Evolutionary conservation across 2,329 filamentous ascomycete genomes (phyloP), one percentile per base, ranked within the genome.

Genomic region (Xylaria polymorpha): DNA sequence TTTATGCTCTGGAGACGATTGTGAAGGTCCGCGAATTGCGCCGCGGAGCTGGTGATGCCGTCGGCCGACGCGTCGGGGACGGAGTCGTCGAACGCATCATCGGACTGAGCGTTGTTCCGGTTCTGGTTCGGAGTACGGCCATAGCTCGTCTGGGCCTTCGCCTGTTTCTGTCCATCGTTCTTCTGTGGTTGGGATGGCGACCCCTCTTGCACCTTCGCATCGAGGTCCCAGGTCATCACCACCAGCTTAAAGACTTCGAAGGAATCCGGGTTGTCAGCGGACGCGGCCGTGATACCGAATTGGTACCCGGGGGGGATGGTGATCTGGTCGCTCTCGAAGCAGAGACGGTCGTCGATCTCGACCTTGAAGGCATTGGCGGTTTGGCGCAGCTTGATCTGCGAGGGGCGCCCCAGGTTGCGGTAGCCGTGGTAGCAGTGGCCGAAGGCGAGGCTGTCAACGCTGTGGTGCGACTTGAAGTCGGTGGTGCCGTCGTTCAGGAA

Each of bases 231-330:
- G 12, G 87, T 90, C 77, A 90, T 88, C 61, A 96, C 88, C 43
- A 92, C 86, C 78, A 98, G 87, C 79, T 95, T 97, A 85, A 94
- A 96, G 73, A 97, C 81, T 81, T 99, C 96, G 77, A 98, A 97
- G 5, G 94, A 97, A 82, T 99, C 96, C 0, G 96, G 94, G 75
- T 90, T 94, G 74, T 98, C 95, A 37, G 93, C 92, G 3, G 93
- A 95, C 18, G 93, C 92, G 50, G 95, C 96, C 14, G 92, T 94
- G 74, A 99, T 83, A 75, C 96, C 96, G 73, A 97, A 93, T 79
- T 88, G 87, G 83, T 98, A 97, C 73, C 93, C 93, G 1, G 86
- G 76, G 3, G 95, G 96, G 29, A 99, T 86, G 70, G 84, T 85
- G 76, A 98, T 86, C 84, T 93, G 92, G 80, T 90, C 84, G 61